Evolutionary conservation across 371 early-diverging fungal genomes (phyloP).

Genomic region (Cokeromyces recurvatus): DNA sequence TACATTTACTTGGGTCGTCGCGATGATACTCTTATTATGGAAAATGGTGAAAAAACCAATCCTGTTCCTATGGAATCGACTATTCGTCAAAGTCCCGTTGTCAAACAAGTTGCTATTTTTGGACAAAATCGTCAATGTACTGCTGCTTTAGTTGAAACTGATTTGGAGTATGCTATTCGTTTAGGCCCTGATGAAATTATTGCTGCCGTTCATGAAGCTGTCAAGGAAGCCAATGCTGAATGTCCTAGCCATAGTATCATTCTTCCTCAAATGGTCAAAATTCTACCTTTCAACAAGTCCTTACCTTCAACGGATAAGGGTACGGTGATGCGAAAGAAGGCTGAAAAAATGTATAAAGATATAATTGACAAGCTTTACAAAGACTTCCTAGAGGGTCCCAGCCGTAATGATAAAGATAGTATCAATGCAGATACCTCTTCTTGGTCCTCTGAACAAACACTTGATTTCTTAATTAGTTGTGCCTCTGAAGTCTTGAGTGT

Average conservation of each 20-base stretch:
- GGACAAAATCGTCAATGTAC: slow-evolving; percentile 33
- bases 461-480: slow-evolving; percentile 1
- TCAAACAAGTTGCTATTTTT: slow-evolving; percentile 23
- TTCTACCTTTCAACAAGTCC: slow-evolving; percentile 5
- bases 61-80: slow-evolving; percentile 36
- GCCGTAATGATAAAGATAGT: not conserved
- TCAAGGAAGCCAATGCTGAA: slow-evolving; percentile 28
- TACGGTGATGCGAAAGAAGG: slow-evolving; percentile 16
- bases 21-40: slow-evolving; percentile 36
- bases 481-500: slow-evolving; percentile 9
- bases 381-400: slow-evolving; percentile 15
- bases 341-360: slow-evolving; percentile 11
- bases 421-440: not conserved
- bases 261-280: slow-evolving; percentile 24
- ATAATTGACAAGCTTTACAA: slow-evolving; percentile 26
- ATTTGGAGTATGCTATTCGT: slow-evolving; percentile 11
- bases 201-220: slow-evolving; percentile 17
- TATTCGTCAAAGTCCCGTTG: slow-evolving; percentile 16
- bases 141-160: slow-evolving; percentile 22
- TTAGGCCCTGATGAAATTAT: slow-evolving; percentile 19
- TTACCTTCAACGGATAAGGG: slow-evolving; percentile 18
- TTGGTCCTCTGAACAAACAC: slow-evolving; percentile 6
- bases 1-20: slow-evolving; percentile 27
- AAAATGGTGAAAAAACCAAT: slow-evolving; percentile 45
- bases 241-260: slow-evolving; percentile 36